Evolutionary conservation across 352 stramenopile genomes (phyloP).

Genomic region (Globisporangium uncinulatum): DNA sequence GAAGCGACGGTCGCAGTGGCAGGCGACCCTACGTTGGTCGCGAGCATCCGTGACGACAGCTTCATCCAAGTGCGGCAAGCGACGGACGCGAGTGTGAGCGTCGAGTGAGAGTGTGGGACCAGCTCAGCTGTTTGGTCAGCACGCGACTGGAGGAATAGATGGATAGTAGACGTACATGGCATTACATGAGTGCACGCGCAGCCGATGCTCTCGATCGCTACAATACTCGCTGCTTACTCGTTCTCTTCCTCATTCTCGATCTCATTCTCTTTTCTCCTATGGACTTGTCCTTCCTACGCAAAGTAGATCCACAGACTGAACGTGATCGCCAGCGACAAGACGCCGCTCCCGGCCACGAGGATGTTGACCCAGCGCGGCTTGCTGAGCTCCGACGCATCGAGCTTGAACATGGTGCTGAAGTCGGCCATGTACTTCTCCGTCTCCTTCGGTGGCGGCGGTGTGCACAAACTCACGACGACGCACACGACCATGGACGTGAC

Average conservation of each 20-base stretch:
- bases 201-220: not conserved
- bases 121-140: not conserved
- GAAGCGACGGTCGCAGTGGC: not conserved
- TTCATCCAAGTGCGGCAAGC: constrained; percentile 5
- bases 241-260: not conserved
- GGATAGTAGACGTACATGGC: constrained; percentile 3
- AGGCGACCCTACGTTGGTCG: not conserved
- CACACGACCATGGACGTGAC: constrained; percentile 38
- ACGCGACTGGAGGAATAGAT: too few species aligned
- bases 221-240: not conserved
- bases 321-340: constrained; percentile 36
- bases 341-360: constrained; percentile 31
- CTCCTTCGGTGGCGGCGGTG: constrained; percentile 28
- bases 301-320: constrained; percentile 57
- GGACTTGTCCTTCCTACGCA: constrained; percentile 13
- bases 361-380: constrained; percentile 46
- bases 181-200: constrained; percentile 1
- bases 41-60: constrained; percentile 10
- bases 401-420: constrained; percentile 43
- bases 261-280: too few species aligned
- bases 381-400: constrained; percentile 38
- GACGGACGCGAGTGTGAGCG: not conserved
- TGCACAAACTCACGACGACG: constrained; percentile 45
- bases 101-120: constrained; percentile 4
- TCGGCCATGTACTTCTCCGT: constrained; percentile 47